Base-by-base conservation (phyloP, 805 yeast species). In the Kodamaea kaohsiungensis region DNA sequence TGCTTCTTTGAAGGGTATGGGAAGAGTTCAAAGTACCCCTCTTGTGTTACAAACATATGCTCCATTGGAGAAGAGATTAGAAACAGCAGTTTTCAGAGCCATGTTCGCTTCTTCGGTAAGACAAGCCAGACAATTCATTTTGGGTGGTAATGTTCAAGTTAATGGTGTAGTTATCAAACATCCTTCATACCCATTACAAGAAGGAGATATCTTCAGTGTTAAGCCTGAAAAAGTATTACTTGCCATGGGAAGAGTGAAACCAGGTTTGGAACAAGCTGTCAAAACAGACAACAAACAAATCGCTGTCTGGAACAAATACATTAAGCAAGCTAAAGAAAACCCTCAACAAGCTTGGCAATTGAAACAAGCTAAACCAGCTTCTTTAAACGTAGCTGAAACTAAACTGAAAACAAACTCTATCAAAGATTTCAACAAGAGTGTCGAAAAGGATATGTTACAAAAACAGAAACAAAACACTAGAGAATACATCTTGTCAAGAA, bases 71-170 rank as follows among this genome's bases (percentile, higher is more conserved):
- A 88, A 87, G 65, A 80, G 99, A 67, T 78, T 93, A 33, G 99
- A 93, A 69, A 83, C 88, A 66, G 98, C 97, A 2, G 64, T 93
- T 9, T 95, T 90, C 75, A 85, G 99, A 71, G 79, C 97, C 16
- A 80, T 93, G 88, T 91, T 93, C 76, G 97, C 98, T 4, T 83
- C 96, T 4, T 88, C 96, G 7, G 84, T 91, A 2, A 86, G 98
- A 77, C 98, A 93, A 72, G 97, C 99, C 2, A 83, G 97, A 61
- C 91, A 89, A 66, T 91, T 88, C 64, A 86, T 95, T 56, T 70
- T 89, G 13, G 85, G 84, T 47, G 96, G 96, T 1, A 77, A 86
- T 59, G 98, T 93, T 10, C 76, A 78, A 58, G 98, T 93, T 40
- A 95, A 93, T 66, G 98, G 97, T 8, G 81, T 87, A 37, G 78